Evolutionary conservation across 2,329 filamentous ascomycete genomes (phyloP), one percentile per base, ranked within the genome.

Genomic region (Blastomyces percursus): DNA sequence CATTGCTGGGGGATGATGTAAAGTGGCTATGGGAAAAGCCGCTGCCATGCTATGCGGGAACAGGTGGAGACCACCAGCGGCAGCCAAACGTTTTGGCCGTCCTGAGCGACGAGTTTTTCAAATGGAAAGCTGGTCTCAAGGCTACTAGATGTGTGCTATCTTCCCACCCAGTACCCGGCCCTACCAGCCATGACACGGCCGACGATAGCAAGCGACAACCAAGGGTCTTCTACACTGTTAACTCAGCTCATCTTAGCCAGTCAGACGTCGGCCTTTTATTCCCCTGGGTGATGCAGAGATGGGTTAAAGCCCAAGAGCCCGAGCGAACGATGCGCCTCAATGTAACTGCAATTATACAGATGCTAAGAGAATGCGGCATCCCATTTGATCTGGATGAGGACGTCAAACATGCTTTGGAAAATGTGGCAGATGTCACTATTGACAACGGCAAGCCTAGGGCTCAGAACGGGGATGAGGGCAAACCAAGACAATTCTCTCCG

Each of bases 211-310:
- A 16, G 71, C 76, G 30, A 65, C 62, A 62, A 56, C 86, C 90
- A 4, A 82, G 86, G 67, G 84, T 93, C 69, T 95, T 89, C 76
- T 93, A 90, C 72, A 86, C 90, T 2, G 72, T 80, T 16, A 79
- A 82, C 54, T 88, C 86, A n/a, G 89, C 90, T 0, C 91, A 96
- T 71, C 81, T 95, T 32, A 90, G 83, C 63, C 91, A 95, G 74
- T 89, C 85, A 24, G 91, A 96, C 70, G 95, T 94, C 68, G 91
- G 89, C 44, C 77, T 94, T 30, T 76, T 96, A 27, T 95, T 95
- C 70, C 90, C 90, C 0, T 88, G 86, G 81, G 67, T 81, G 1
- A 80, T 79, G 9, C 77, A 77, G 57, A 77, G 77, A 52, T 71
- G 81, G 12, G 78, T 80, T 62, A 80, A 81, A 62, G 79, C 79